Percentiles rank a stretch among this genome's conserved stretches.
These are phyloP conservation scores for Nelumbo lutea DNA, from an alignment of 164 flowering plant species.

Conservation along the genomic window DNA sequence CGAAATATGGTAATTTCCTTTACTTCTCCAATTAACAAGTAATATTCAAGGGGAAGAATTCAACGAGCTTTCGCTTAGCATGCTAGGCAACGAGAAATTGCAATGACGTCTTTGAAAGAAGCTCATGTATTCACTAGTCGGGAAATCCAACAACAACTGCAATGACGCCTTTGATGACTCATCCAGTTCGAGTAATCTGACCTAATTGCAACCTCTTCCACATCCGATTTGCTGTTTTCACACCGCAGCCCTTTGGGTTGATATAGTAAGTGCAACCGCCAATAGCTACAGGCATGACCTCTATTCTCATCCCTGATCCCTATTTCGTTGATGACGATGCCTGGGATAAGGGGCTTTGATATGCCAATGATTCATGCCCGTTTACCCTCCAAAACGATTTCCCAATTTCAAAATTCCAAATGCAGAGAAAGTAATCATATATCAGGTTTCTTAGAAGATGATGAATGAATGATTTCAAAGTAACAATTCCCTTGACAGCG, in stretches of 20 bases:
- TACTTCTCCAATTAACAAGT: no score
- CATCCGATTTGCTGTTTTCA: constrained; percentile 27
- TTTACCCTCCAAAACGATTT: constrained; percentile 58
- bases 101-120: constrained; percentile 50
- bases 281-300: constrained; percentile 8
- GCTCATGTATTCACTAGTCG: constrained; percentile 63
- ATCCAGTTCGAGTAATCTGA: constrained; percentile 49
- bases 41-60: constrained; percentile 6
- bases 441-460: constrained; percentile 14
- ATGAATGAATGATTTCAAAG: constrained; percentile 16
- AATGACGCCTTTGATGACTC: constrained; percentile 65
- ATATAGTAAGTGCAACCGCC: constrained; percentile 11
- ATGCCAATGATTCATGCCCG: constrained; percentile 13
- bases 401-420: constrained; percentile 91
- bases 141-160: constrained; percentile 64
- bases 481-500: constrained; percentile 65
- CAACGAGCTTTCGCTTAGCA: constrained; percentile 4
- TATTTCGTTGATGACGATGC: constrained; percentile 51
- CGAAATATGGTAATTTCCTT: no score
- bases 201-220: constrained; percentile 19
- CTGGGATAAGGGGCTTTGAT: constrained; percentile 47
- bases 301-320: constrained; percentile 35
- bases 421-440: constrained; percentile 56
- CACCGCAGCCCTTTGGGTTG: constrained; percentile 30
- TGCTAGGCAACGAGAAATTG: constrained; percentile 10